A percentile compares a stretch with the other conserved stretches of the same genome.
Evolutionary conservation across 2,329 filamentous ascomycete genomes (phyloP).

Genomic region (Diaporthe velutina): DNA sequence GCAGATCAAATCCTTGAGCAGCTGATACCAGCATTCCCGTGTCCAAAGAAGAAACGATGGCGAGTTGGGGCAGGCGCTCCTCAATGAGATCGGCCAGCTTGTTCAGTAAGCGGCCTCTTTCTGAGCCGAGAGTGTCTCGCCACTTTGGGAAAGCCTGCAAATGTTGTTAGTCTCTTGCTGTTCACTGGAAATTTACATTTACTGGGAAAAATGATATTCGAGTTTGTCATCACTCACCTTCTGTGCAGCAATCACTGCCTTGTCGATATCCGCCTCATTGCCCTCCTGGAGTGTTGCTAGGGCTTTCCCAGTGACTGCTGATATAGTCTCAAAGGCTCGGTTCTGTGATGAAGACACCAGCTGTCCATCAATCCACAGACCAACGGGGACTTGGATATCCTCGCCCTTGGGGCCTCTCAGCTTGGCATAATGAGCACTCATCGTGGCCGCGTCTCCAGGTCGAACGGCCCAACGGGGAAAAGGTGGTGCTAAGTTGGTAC

Average conservation of each 20-base stretch:
- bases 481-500: neutral
- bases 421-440: neutral
- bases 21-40: neutral
- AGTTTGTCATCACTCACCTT: neutral
- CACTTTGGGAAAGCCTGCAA: neutral
- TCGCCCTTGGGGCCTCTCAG: neutral
- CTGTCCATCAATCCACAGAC: neutral
- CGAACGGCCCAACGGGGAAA: neutral
- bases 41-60: neutral
- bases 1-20: neutral
- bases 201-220: neutral
- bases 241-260: neutral
- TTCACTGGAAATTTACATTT: neutral
- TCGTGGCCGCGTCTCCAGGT: neutral
- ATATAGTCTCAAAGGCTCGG: neutral
- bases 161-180: neutral
- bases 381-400: neutral
- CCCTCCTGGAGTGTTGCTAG: neutral
- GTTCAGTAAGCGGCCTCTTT: neutral
- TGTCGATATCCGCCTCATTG: neutral
- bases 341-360: neutral
- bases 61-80: neutral
- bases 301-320: neutral
- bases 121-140: neutral
- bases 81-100: neutral